These are phyloP conservation scores for Saposhnikovia divaricata DNA, from an alignment of 129 eudicot genomes.

Conservation along the genomic window DNA sequence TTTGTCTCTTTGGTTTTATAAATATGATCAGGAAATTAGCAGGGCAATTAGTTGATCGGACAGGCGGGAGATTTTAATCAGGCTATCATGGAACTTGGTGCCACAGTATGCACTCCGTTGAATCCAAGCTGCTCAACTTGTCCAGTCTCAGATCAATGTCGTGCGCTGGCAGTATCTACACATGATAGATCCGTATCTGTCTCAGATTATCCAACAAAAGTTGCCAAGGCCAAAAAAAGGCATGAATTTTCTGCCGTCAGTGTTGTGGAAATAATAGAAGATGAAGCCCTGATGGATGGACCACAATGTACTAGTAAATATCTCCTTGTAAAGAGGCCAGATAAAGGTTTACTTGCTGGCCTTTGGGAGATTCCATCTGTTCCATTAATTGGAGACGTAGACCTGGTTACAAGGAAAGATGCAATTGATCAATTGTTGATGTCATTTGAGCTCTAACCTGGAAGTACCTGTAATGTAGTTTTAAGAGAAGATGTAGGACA, in stretches of 20 bases:
- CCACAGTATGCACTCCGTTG: conserved; percentile 62
- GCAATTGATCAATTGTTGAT: conserved; percentile 55
- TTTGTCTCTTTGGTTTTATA: neutral
- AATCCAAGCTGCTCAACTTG: conserved; percentile 67
- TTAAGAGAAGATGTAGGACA: conserved; percentile 76
- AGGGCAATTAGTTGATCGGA: conserved; percentile 65
- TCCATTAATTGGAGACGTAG: conserved; percentile 45
- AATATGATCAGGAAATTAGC: conserved; percentile 57
- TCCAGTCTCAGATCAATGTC: conserved; percentile 63
- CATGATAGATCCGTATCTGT: conserved; percentile 37
- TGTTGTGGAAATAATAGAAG: conserved; percentile 67
- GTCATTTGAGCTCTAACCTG: conserved; percentile 46
- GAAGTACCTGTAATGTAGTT: conserved; percentile 31
- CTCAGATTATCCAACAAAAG: conserved; percentile 79
- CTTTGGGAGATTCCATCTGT: conserved; percentile 98
- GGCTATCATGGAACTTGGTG: conserved; percentile 98
- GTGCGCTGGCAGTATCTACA: conserved; percentile 42
- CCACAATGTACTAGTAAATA: conserved; percentile 31
- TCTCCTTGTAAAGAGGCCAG: conserved; percentile 85
- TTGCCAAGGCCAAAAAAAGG: conserved; percentile 80
- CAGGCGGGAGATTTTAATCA: conserved; percentile 97
- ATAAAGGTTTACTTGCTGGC: conserved; percentile 91
- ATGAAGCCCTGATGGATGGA: conserved; percentile 15
- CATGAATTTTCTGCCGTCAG: conserved; percentile 75
- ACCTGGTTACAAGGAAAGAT: conserved; percentile 45